Conservation (phyloP, 495 filamentous ascomycete species). For the Bacidia gigantensis region DNA sequence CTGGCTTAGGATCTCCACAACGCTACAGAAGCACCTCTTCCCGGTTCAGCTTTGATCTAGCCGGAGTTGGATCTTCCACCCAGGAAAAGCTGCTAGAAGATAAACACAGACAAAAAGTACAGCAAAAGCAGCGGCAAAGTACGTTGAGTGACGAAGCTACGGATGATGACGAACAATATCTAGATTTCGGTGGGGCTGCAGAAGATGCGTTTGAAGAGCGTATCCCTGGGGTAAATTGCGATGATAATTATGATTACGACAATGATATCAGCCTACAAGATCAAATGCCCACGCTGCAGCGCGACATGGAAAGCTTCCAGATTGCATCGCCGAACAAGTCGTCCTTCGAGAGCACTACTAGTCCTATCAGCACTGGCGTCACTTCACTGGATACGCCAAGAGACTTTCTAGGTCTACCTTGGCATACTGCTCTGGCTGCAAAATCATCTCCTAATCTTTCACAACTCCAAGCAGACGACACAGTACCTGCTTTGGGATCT, state of each 20-base stretch:
- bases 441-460: slow-evolving; percentile 6
- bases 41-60: slow-evolving; percentile 85
- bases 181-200: slow-evolving; percentile 47
- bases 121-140: slow-evolving; percentile 27
- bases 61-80: slow-evolving; percentile 55
- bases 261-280: not conserved
- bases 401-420: slow-evolving; percentile 33
- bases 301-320: slow-evolving; percentile 39
- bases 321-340: slow-evolving; percentile 39
- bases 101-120: slow-evolving; percentile 61
- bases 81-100: slow-evolving; percentile 80
- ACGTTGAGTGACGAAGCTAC: slow-evolving; percentile 34
- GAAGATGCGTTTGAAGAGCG: slow-evolving; percentile 60
- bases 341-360: slow-evolving; percentile 25
- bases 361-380: slow-evolving; percentile 29
- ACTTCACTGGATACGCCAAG: slow-evolving; percentile 36
- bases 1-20: slow-evolving; percentile 39
- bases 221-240: slow-evolving; percentile 61
- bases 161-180: slow-evolving; percentile 49
- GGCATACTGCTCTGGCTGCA: slow-evolving; percentile 30
- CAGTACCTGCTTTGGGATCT: not conserved
- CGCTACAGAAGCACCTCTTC: slow-evolving; percentile 81
- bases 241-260: too few relatives aligned
- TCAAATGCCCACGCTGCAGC: slow-evolving; percentile 25
- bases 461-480: not conserved